A percentile compares a stretch with the other conserved stretches of the same genome.
Evolutionary conservation across 257 asterid species (phyloP).

Genomic region (Pogostemon cablin): DNA sequence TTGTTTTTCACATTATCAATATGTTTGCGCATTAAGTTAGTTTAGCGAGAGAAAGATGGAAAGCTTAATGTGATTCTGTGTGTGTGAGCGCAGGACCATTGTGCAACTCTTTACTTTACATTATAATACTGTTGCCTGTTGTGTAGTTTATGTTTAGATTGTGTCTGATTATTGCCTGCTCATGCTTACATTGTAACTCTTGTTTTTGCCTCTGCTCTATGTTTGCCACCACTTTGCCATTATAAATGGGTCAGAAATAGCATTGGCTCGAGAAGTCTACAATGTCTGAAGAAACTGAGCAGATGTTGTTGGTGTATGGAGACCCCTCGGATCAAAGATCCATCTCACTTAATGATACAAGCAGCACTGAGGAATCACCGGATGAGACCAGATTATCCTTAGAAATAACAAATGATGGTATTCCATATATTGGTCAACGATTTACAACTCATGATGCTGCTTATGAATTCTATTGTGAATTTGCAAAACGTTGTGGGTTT

Average conservation of each 20-base stretch:
- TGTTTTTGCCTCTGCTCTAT: constrained; percentile 21
- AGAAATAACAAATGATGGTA: constrained; percentile 57
- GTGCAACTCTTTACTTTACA: too few species aligned
- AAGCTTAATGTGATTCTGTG: too few species aligned
- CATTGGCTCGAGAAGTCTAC: constrained; percentile 32
- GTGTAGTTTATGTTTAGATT: too few species aligned
- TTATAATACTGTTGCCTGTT: too few species aligned
- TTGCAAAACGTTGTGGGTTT: constrained; percentile 85
- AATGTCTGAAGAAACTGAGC: constrained; percentile 81
- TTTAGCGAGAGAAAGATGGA: too few species aligned
- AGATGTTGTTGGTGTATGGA: constrained; percentile 75
- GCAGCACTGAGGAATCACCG: constrained; percentile 92
- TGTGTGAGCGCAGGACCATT: too few species aligned
- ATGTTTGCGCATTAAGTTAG: too few species aligned
- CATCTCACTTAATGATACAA: constrained; percentile 75
- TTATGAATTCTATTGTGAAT: constrained; percentile 85
- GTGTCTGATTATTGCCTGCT: too few species aligned
- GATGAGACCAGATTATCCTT: constrained; percentile 68
- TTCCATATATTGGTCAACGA: constrained; percentile 85
- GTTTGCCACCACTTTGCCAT: constrained; percentile 8
- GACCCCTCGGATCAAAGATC: constrained; percentile 90
- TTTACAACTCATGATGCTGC: constrained; percentile 88
- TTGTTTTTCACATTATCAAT: too few species aligned
- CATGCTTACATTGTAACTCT: too few species aligned
- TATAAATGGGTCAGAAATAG: constrained; percentile 36